phyloP scores from a whole-genome alignment of 2,329 filamentous ascomycete species.

The Pleurostoma richardsiae region DNA sequence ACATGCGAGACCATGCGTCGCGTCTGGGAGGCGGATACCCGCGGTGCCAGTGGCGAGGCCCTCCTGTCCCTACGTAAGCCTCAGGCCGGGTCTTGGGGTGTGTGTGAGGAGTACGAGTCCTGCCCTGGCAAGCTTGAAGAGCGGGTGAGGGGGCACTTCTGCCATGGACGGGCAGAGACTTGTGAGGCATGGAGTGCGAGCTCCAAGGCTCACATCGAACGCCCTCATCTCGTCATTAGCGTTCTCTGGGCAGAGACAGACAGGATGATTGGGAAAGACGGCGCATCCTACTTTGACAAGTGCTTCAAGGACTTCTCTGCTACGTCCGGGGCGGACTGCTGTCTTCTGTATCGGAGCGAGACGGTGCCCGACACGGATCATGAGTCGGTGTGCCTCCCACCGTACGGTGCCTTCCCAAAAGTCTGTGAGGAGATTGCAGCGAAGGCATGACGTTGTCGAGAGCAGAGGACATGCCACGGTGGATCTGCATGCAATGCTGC shows the following conservation, averaged over 20 bases:
- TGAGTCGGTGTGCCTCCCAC: conserved; percentile 2
- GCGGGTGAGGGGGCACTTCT: background rate
- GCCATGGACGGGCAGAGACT: no score
- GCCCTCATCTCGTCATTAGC: background rate
- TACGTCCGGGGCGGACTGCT: background rate
- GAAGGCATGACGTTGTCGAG: background rate
- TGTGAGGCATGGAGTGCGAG: background rate
- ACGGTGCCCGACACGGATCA: conserved; percentile 2
- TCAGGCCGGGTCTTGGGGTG: conserved; percentile 7
- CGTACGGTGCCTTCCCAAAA: background rate
- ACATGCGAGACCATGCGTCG: conserved; percentile 8
- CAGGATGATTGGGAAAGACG: conserved; percentile 5
- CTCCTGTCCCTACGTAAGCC: conserved; percentile 16
- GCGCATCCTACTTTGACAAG: conserved; percentile 4
- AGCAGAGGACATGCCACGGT: no score
- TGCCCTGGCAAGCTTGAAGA: conserved; percentile 1
- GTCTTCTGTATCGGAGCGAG: conserved; percentile 2
- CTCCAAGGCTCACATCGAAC: background rate
- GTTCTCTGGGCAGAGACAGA: conserved; percentile 4
- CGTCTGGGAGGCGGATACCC: conserved; percentile 15
- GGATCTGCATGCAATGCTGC: no score
- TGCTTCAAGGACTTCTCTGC: conserved; percentile 1
- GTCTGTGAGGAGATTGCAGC: background rate
- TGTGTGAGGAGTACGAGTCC: conserved; percentile 5
- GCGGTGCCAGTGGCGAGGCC: conserved; percentile 19